Evolutionary conservation across 208 protist genomes (phyloP).

Genomic region (Sergeia podlipaevii): DNA sequence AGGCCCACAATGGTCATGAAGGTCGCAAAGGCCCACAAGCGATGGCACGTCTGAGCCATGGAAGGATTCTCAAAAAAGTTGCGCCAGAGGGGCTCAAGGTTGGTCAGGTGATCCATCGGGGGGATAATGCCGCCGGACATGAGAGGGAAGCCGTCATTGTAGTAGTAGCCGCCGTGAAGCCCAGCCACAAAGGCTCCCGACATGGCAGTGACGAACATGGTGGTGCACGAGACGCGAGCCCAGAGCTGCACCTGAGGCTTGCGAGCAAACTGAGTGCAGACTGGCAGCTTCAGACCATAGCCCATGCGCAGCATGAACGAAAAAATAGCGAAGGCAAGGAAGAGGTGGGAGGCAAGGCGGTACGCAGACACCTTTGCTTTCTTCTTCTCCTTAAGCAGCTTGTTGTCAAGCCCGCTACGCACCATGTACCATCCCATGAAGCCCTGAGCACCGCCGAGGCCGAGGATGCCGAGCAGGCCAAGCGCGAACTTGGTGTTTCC

Average conservation of each 20-base stretch:
- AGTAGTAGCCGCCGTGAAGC: conserved; percentile 85
- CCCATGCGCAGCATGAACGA: conserved; percentile 75
- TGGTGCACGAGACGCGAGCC: conserved; percentile 45
- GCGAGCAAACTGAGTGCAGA: conserved; percentile 26
- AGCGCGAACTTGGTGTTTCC: conserved; percentile 36
- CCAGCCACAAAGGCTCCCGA: conserved; percentile 91
- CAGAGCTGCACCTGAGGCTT: conserved; percentile 39
- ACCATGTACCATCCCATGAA: conserved; percentile 98
- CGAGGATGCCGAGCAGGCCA: conserved; percentile 51
- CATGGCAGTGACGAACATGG: conserved; percentile 79
- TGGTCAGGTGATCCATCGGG: conserved; percentile 59
- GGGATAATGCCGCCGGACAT: conserved; percentile 85
- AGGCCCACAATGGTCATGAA: conserved; percentile 41
- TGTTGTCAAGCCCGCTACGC: conserved; percentile 91
- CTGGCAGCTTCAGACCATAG: conserved; percentile 57
- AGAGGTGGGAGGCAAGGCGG: conserved; percentile 92
- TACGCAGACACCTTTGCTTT: conserved; percentile 85
- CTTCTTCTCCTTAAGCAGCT: conserved; percentile 64
- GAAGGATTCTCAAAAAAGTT: conserved; percentile 86
- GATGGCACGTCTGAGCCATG: conserved; percentile 74
- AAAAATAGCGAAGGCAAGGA: conserved; percentile 95
- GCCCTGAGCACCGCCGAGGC: conserved; percentile 82
- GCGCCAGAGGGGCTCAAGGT: conserved; percentile 63
- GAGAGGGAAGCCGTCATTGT: conserved; percentile 88
- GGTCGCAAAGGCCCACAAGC: conserved; percentile 56